Conservation (phyloP, 1,139 yeast genomes). For the Magnusiomyces magnusii region DNA sequence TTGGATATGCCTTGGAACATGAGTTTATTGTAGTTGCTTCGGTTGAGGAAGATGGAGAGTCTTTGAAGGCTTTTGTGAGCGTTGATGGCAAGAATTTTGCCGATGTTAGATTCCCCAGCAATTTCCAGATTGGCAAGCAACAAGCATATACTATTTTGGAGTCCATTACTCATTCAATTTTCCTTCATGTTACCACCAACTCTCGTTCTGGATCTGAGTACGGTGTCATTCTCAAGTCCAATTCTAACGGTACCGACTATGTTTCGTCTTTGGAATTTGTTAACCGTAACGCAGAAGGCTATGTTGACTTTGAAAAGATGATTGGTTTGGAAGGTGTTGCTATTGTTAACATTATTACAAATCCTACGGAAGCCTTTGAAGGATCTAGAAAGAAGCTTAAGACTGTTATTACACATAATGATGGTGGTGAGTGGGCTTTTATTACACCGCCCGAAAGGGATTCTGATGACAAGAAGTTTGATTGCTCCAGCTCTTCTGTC, state of each 20-base stretch:
- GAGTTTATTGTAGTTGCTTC: constrained; percentile 67
- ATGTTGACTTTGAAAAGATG: constrained; percentile 81
- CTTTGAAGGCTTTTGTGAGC: constrained; percentile 64
- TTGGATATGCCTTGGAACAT: constrained; percentile 61
- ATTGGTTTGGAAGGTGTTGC: constrained; percentile 86
- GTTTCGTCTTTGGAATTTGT: constrained; percentile 65
- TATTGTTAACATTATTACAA: constrained; percentile 60
- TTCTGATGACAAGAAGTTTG: constrained; percentile 50
- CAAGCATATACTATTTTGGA: constrained; percentile 84
- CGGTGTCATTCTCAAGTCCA: constrained; percentile 84
- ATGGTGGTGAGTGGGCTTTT: constrained; percentile 82
- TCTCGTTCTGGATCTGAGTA: constrained; percentile 46
- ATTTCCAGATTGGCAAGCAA: constrained; percentile 52
- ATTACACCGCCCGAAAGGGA: constrained; percentile 61
- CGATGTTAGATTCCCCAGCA: constrained; percentile 69
- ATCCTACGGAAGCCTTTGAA: constrained; percentile 39
- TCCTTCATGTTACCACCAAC: constrained; percentile 74
- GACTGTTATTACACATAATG: constrained; percentile 76
- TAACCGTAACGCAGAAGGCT: constrained; percentile 66
- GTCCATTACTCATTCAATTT: constrained; percentile 63
- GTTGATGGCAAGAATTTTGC: constrained; percentile 79
- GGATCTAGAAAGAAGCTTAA: constrained; percentile 49
- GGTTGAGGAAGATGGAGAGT: constrained; percentile 36
- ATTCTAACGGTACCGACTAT: constrained; percentile 90
- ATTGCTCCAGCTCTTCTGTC: constrained; percentile 38